Base-by-base conservation (phyloP, 108 stramenopile genomes). In the Aurantiochytrium sp. region DNA sequence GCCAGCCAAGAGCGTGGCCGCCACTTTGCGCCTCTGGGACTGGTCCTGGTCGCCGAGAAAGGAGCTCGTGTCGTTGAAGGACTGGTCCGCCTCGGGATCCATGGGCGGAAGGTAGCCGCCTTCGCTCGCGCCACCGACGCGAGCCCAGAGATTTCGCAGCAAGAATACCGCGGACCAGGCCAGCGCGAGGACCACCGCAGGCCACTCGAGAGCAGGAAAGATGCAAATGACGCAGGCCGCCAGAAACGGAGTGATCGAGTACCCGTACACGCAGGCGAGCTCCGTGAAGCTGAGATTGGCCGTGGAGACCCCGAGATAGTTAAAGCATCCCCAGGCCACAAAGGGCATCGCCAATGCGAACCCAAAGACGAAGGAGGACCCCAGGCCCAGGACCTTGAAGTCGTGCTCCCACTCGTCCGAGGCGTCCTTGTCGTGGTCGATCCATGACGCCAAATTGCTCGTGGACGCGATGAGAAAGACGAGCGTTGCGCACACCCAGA, bases 401-500 rank as follows among this genome's bases (percentile, higher is more conserved):
- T 87, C 87, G 55, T 86, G 55, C 68, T 87, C 4, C 85, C 86
- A 87, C 15, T 36, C 21, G 22, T 4, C 8, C 3, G 19, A 87
- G 8, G 19, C 10, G 68, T 8, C 36, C 12, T 87, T 4, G 69
- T 87, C 69, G 36, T 37, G 34, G 8, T 37, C 21, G 52, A 85
- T 36, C 87, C 87, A 87, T 8, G 68, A 50, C 19, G 32, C 59
- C 19, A 87, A 87, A 48, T 87, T 87, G 1, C 32, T 31, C 68
- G 37, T 87, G 22, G 87, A 69, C 4, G 85, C 87, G 42, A 87
- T 68, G 52, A 87, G 87, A 37, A 87, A 87, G 27, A 87, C 87
- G 12, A 87, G 87, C 4, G 87, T 86, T 3, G 68, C 87, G 34
- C 85, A 42, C 19, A 68, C 50, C 87, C 87, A 87, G 24, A 87